Evolutionary conservation across 179 eudicot genomes (phyloP).

Genomic region (Silene vulgaris): DNA sequence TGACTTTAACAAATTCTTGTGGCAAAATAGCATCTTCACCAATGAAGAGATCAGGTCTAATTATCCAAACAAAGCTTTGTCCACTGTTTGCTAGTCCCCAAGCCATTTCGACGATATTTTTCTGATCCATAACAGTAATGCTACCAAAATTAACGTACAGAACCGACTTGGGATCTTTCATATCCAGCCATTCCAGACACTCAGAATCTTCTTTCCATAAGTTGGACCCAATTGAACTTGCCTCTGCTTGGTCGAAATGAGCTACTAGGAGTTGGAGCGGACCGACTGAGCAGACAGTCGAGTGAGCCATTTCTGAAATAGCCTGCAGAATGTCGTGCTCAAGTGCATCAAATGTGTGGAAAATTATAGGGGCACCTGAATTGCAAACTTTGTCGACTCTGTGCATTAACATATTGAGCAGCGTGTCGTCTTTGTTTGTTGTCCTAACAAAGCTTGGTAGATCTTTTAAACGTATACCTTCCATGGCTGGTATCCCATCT

Average conservation of each 20-base stretch:
- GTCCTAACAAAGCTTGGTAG: slow-evolving; percentile 31
- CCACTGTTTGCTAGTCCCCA: slow-evolving; percentile 34
- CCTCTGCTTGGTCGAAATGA: not conserved
- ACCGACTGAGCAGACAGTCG: slow-evolving; percentile 26
- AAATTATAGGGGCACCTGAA: slow-evolving; percentile 22
- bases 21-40: slow-evolving; percentile 18
- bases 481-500: slow-evolving; percentile 27
- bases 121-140: slow-evolving; percentile 17
- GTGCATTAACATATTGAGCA: slow-evolving; percentile 13
- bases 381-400: slow-evolving; percentile 4
- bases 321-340: slow-evolving; percentile 22
- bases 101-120: slow-evolving; percentile 28
- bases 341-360: slow-evolving; percentile 27
- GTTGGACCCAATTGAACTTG: slow-evolving; percentile 21
- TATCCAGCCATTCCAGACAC: slow-evolving; percentile 33
- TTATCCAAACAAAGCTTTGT: slow-evolving; percentile 30
- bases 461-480: slow-evolving; percentile 25
- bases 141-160: slow-evolving; percentile 34
- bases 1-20: slow-evolving; percentile 9
- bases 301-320: slow-evolving; percentile 14
- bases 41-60: slow-evolving; percentile 29
- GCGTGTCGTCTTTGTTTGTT: slow-evolving; percentile 20
- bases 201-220: slow-evolving; percentile 28
- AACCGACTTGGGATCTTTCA: slow-evolving; percentile 25
- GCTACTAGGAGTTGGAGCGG: slow-evolving; percentile 22